Percentiles rank a stretch among this genome's conserved stretches.
These are phyloP conservation scores for Linnemannia hyalina DNA, from an alignment of 192 early-diverging fungal genomes.

Conservation along the genomic window DNA sequence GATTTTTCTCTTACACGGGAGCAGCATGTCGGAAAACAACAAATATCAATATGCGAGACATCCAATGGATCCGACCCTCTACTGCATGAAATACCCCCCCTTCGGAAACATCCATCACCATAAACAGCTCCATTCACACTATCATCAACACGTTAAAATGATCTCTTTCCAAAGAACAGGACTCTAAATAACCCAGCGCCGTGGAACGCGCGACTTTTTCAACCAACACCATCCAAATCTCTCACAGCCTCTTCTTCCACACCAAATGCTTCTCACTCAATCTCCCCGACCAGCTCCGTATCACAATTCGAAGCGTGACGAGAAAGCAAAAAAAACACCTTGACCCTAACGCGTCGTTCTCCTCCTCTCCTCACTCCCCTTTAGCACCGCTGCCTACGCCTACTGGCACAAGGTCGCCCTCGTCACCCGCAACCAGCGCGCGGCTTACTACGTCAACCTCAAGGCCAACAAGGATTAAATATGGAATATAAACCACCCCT, in stretches of 20 bases:
- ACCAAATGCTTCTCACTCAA: background rate
- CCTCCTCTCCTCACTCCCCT: background rate
- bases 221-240: background rate
- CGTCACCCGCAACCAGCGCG: constrained; percentile 19
- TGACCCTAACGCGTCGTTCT: constrained; percentile 1
- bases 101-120: background rate
- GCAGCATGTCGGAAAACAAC: background rate
- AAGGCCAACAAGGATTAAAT: constrained; percentile 42
- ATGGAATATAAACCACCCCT: constrained; percentile 1
- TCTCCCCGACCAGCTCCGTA: background rate
- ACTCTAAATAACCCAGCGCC: background rate
- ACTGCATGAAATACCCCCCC: background rate
- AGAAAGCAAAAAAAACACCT: background rate
- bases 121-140: background rate
- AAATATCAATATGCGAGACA: background rate
- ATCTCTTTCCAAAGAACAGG: background rate
- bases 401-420: constrained; percentile 43
- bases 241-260: background rate
- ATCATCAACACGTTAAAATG: background rate
- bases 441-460: constrained; percentile 30
- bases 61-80: background rate
- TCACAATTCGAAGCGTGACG: background rate
- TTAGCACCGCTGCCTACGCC: constrained; percentile 39
- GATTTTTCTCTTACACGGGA: background rate
- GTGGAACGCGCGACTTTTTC: background rate